Evolutionary conservation across 345 rosid genomes (phyloP).

Genomic region (Stellera chamaejasme): DNA sequence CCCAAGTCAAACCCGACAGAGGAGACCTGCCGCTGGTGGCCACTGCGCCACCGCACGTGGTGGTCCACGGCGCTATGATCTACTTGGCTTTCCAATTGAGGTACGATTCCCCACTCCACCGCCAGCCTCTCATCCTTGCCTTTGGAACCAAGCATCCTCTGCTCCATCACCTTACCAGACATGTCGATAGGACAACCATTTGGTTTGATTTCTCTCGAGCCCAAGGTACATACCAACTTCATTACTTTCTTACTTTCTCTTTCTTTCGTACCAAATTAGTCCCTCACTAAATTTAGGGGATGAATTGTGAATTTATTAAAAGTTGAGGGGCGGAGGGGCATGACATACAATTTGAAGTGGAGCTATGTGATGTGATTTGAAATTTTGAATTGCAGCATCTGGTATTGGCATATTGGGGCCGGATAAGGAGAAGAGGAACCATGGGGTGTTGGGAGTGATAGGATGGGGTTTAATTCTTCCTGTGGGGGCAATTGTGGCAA

Average conservation of each 20-base stretch:
- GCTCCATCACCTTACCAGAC: slow-evolving; percentile 40
- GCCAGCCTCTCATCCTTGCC: slow-evolving; percentile 63
- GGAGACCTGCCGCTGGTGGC: slow-evolving; percentile 62
- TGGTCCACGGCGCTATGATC: slow-evolving; percentile 65
- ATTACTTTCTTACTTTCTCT: too few species aligned
- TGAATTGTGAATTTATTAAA: too few species aligned
- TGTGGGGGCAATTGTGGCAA: slow-evolving; percentile 61
- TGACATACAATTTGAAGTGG: too few species aligned
- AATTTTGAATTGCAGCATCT: slow-evolving; percentile 19
- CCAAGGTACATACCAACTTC: background rate
- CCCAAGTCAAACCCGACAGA: slow-evolving; percentile 56
- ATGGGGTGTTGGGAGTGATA: slow-evolving; percentile 59
- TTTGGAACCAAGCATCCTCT: slow-evolving; percentile 50
- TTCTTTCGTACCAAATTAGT: too few species aligned
- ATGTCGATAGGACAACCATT: slow-evolving; percentile 62
- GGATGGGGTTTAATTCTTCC: slow-evolving; percentile 87
- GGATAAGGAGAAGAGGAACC: slow-evolving; percentile 50
- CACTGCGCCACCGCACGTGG: slow-evolving; percentile 63
- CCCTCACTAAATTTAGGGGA: too few species aligned
- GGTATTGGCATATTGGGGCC: slow-evolving; percentile 8
- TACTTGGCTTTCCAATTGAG: slow-evolving; percentile 75
- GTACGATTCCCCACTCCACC: slow-evolving; percentile 35
- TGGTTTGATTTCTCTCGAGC: slow-evolving; percentile 70
- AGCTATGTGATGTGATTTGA: background rate
- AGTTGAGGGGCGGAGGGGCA: too few species aligned